Evolutionary conservation across 2,329 filamentous ascomycete genomes (phyloP).

Genomic region (Boeremia lycopersici): DNA sequence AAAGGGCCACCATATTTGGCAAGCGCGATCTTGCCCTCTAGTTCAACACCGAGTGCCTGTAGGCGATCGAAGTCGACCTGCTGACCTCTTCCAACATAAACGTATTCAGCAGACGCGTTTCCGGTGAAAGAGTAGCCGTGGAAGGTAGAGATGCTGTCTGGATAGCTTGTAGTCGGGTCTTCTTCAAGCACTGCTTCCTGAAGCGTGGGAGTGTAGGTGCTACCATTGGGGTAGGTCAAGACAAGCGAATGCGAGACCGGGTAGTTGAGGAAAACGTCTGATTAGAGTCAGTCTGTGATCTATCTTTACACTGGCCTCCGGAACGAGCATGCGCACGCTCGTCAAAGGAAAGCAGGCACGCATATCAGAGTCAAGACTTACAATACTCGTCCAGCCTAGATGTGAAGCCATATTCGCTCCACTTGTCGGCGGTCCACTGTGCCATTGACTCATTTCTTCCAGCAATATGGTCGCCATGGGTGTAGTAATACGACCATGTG

Average conservation of each 20-base stretch:
- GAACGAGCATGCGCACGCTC: too few species aligned
- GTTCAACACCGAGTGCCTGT: slow-evolving; percentile 48
- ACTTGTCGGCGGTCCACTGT: slow-evolving; percentile 49
- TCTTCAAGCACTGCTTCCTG: slow-evolving; percentile 42
- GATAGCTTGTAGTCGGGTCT: slow-evolving; percentile 46
- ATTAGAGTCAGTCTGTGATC: background rate
- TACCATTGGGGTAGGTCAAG: slow-evolving; percentile 44
- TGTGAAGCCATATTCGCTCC: slow-evolving; percentile 43
- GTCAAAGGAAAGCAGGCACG: background rate
- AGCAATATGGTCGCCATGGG: slow-evolving; percentile 44
- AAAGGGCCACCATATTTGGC: slow-evolving; percentile 54
- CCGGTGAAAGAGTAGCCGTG: slow-evolving; percentile 56
- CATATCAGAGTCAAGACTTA: slow-evolving; percentile 12
- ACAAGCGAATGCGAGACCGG: slow-evolving; percentile 44
- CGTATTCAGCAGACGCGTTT: slow-evolving; percentile 55
- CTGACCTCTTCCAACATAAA: slow-evolving; percentile 53
- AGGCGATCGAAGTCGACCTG: slow-evolving; percentile 55
- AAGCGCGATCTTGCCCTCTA: slow-evolving; percentile 57
- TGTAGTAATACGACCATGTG: slow-evolving; percentile 49
- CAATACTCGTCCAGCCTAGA: slow-evolving; percentile 48
- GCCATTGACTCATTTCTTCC: slow-evolving; percentile 47
- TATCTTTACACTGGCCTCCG: too few species aligned
- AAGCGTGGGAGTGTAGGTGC: slow-evolving; percentile 37
- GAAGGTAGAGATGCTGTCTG: slow-evolving; percentile 52
- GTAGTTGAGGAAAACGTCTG: slow-evolving; percentile 48